Conservation (phyloP, 352 stramenopile species). For the Pythium guiyangense region DNA sequence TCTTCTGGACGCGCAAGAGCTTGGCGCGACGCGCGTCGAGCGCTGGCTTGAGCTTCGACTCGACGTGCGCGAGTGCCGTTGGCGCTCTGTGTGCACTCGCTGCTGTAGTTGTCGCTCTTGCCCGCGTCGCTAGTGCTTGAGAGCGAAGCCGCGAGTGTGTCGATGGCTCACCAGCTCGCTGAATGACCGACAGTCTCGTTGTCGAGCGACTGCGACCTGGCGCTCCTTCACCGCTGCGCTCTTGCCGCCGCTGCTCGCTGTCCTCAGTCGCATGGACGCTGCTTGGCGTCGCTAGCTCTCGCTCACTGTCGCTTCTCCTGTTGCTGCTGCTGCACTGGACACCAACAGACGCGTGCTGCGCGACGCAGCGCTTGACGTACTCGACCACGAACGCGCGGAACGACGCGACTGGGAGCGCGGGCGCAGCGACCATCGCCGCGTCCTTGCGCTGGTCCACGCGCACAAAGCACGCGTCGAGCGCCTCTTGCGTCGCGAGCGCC, state of each 20-base stretch:
- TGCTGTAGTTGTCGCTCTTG: neutral
- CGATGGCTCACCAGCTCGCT: too few species aligned
- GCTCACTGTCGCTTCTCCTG: too few species aligned
- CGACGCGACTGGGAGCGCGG: slow-evolving; percentile 33
- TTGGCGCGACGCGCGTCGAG: slow-evolving; percentile 48
- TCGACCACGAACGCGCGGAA: slow-evolving; percentile 58
- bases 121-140: too few species aligned
- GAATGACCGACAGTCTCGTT: too few species aligned
- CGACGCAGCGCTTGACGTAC: slow-evolving; percentile 47
- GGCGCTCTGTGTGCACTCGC: neutral
- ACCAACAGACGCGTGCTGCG: slow-evolving; percentile 6
- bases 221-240: neutral
- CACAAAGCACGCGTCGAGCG: slow-evolving; percentile 31
- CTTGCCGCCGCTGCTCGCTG: neutral
- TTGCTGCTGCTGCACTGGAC: too few species aligned
- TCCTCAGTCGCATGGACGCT: neutral
- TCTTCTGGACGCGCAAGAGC: slow-evolving; percentile 72
- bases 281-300: too few species aligned
- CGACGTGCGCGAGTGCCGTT: slow-evolving; percentile 30
- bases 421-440: slow-evolving; percentile 17
- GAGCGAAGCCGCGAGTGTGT: too few species aligned
- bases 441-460: slow-evolving; percentile 55
- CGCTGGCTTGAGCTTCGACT: slow-evolving; percentile 65
- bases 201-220: neutral
- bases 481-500: slow-evolving; percentile 22